These are phyloP conservation scores for Dendrobium officinale DNA, from an alignment of 106 monocot species.

Conservation along the genomic window DNA sequence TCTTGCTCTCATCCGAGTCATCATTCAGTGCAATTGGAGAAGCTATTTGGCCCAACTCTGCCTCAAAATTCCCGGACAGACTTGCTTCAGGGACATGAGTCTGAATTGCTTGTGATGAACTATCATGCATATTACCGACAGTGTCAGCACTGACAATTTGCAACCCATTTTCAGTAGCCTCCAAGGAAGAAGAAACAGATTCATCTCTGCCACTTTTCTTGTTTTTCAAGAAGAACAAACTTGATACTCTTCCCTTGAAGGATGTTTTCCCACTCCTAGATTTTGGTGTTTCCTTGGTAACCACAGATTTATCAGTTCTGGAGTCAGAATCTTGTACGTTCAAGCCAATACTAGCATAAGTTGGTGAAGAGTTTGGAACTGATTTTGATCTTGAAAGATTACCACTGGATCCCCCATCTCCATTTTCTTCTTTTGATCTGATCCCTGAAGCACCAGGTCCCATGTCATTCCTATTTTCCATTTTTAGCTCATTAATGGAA, in stretches of 20 bases:
- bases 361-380: slow-evolving; percentile 28
- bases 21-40: too few relatives aligned
- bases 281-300: slow-evolving; percentile 14
- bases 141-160: not conserved
- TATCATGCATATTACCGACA: not conserved
- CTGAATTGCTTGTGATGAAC: slow-evolving; percentile 11
- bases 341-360: slow-evolving; percentile 9
- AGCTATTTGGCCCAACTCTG: not conserved
- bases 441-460: slow-evolving; percentile 6
- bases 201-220: slow-evolving; percentile 21
- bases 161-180: not conserved
- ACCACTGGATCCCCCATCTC: slow-evolving; percentile 1
- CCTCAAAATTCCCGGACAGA: not conserved
- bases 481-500: slow-evolving; percentile 20
- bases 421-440: slow-evolving; percentile 8
- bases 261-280: slow-evolving; percentile 22
- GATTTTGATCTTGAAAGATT: slow-evolving; percentile 42
- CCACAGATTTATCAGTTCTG: slow-evolving; percentile 11
- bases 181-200: slow-evolving; percentile 14
- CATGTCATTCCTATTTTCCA: slow-evolving; percentile 12
- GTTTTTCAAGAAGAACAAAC: slow-evolving; percentile 40
- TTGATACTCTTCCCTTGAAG: slow-evolving; percentile 45
- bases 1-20: not conserved
- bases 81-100: slow-evolving; percentile 1
- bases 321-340: slow-evolving; percentile 8